Base-by-base conservation (phyloP, 768 basidiomycete genomes). In the Coprinellus aureogranulatus region DNA sequence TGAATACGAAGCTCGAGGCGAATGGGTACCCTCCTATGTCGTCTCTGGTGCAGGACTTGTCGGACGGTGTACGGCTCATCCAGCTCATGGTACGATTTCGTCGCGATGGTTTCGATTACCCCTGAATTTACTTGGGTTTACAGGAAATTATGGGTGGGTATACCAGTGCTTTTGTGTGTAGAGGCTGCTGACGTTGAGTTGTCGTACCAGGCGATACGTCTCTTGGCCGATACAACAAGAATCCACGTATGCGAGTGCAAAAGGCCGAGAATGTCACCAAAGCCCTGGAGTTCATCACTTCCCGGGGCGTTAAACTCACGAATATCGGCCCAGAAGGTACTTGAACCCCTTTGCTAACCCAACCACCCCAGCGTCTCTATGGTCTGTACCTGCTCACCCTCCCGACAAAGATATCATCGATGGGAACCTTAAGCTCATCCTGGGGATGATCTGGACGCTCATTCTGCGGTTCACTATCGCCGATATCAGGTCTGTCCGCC, bases 381-480 rank as follows among this genome's bases (percentile, higher is more conserved):
- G n/a, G n/a, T n/a, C n/a, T n/a, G n/a, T n/a, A 28, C 18, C 54
- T 22, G 39, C 40, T 45, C 46, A 45, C 42, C 53, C 28, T 63
- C 54, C 37, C 50, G 40, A 51, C 34, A n/a, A 59, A 95, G 96
- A 98, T 71, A 97, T 98, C 68, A 94, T 99, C 56, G 97, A 99
- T 70, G 95, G 95, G n/a, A 97, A 96, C 70, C 72, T 95, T 61
- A 99, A 98, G 73, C 88, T 99, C 55, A 98, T 96, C 52, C 83
- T 98, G n/a, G 95, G 94, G 30, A 93, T 95, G 95, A 98, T 99
- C 62, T 98, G 97, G 97, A 96, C 93, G 0, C 82, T 98, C 37
- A 94, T 99, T 66, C 81, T 98, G 30, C 89, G 96, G 12, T 98
- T 98, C 72, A 97, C 95, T 4, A 98, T 99, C 62, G 95, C 97